Evolutionary conservation across 1,284 basidiomycete species (phyloP).

Genomic region (Cryptococcus jaspeensis): DNA sequence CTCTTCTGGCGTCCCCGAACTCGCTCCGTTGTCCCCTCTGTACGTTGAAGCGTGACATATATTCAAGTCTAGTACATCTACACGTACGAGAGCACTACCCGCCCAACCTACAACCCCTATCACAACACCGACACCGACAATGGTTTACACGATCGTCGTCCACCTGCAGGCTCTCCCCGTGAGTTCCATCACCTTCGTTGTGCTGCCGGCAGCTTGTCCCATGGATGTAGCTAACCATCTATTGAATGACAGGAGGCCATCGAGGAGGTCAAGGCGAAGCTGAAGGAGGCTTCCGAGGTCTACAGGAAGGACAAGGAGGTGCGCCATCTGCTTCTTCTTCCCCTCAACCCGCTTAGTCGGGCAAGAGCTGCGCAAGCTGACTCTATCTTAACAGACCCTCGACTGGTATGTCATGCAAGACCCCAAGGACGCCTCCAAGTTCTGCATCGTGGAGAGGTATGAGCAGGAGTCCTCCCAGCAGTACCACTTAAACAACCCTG

Average conservation of each 20-base stretch:
- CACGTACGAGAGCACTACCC: conserved; percentile 2
- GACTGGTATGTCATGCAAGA: conserved; percentile 51
- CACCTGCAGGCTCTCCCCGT: conserved; percentile 47
- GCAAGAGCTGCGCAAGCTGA: background rate
- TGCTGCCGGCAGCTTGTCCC: too few relatives aligned
- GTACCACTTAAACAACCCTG: conserved; percentile 48
- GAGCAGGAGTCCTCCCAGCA: conserved; percentile 47
- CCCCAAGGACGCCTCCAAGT: conserved; percentile 49
- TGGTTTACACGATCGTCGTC: conserved; percentile 52
- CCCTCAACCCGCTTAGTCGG: background rate
- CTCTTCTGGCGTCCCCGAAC: too few relatives aligned
- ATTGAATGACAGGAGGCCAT: conserved; percentile 32
- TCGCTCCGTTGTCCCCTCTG: background rate
- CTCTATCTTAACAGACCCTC: conserved; percentile 24
- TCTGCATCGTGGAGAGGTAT: conserved; percentile 51
- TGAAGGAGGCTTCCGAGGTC: conserved; percentile 48
- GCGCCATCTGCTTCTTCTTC: background rate
- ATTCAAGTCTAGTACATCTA: background rate
- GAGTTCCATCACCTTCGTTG: conserved; percentile 7
- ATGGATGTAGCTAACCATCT: background rate
- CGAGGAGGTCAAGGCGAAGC: conserved; percentile 46
- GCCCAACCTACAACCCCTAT: background rate
- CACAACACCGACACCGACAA: conserved; percentile 14
- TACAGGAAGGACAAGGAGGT: conserved; percentile 50
- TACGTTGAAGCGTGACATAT: too few relatives aligned